Evolutionary conservation across 495 filamentous ascomycete species (phyloP).

Genomic region (Aspergillus homomorphus): DNA sequence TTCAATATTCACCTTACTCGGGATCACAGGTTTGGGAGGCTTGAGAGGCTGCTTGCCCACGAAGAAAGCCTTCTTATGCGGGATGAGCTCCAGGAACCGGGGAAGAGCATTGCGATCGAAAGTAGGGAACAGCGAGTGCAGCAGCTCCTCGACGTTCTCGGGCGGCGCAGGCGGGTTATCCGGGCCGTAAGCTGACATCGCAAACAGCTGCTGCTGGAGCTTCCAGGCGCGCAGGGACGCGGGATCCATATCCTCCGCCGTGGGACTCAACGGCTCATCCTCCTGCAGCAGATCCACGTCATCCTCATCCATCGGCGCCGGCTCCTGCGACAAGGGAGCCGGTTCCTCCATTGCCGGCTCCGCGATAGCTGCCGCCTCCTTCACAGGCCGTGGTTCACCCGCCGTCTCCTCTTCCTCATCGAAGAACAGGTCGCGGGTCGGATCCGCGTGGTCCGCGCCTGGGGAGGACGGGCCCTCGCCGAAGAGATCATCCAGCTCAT

Average conservation of each 20-base stretch:
- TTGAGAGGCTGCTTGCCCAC: constrained; percentile 66
- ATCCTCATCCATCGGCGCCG: constrained; percentile 34
- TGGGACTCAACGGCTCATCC: constrained; percentile 26
- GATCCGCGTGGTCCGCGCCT: constrained; percentile 37
- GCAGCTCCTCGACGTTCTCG: constrained; percentile 62
- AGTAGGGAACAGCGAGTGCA: constrained; percentile 65
- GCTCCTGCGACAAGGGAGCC: constrained; percentile 21
- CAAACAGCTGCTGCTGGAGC: constrained; percentile 51
- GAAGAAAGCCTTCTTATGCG: constrained; percentile 68
- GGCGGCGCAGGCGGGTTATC: constrained; percentile 54
- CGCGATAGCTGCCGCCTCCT: background rate
- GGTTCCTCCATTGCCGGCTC: background rate
- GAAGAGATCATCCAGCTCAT: constrained; percentile 54
- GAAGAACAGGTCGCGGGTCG: constrained; percentile 39
- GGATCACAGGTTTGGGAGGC: constrained; percentile 73
- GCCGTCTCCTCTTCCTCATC: constrained; percentile 36
- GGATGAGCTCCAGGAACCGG: constrained; percentile 69
- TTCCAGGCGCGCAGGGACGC: constrained; percentile 46
- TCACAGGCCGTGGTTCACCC: constrained; percentile 7
- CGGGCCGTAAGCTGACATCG: constrained; percentile 42
- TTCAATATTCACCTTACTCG: constrained; percentile 84
- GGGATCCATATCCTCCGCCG: constrained; percentile 45
- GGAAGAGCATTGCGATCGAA: constrained; percentile 65
- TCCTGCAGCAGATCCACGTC: constrained; percentile 30
- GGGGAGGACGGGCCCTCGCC: constrained; percentile 48